These are phyloP conservation scores for Suillus discolor DNA, from an alignment of 768 basidiomycete species.

Conservation along the genomic window DNA sequence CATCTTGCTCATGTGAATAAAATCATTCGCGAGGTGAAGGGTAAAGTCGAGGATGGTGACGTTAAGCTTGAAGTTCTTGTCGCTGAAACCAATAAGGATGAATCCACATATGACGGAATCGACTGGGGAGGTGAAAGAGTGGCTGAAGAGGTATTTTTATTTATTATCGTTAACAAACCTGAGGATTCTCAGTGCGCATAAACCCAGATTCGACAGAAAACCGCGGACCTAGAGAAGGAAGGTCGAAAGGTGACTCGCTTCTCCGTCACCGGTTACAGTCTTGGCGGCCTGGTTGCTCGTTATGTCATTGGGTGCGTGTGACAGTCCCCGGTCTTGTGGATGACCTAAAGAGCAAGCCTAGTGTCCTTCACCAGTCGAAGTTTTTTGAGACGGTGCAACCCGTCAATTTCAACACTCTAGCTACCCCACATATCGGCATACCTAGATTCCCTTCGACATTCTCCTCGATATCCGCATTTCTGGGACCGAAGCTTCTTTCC, in stretches of 20 bases:
- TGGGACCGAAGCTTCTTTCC: slow-evolving; percentile 74
- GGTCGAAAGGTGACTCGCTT: slow-evolving; percentile 66
- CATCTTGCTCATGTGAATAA: slow-evolving; percentile 64
- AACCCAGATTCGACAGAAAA: slow-evolving; percentile 55
- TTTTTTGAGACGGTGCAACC: slow-evolving; percentile 76
- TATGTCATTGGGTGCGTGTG: slow-evolving; percentile 67
- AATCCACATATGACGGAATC: slow-evolving; percentile 79
- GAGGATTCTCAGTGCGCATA: slow-evolving; percentile 9
- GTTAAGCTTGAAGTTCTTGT: slow-evolving; percentile 56
- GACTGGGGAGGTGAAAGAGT: slow-evolving; percentile 86
- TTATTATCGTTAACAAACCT: not conserved
- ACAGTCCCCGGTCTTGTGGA: slow-evolving; percentile 2
- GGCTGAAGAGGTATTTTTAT: slow-evolving; percentile 64
- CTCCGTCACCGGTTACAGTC: slow-evolving; percentile 75
- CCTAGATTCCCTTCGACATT: slow-evolving; percentile 62
- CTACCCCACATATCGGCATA: slow-evolving; percentile 83
- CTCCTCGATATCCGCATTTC: slow-evolving; percentile 49
- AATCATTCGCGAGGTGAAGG: slow-evolving; percentile 49
- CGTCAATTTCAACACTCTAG: slow-evolving; percentile 81
- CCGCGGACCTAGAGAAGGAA: slow-evolving; percentile 51
- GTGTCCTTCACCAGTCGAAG: slow-evolving; percentile 62
- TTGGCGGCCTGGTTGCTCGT: slow-evolving; percentile 83
- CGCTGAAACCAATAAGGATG: slow-evolving; percentile 64
- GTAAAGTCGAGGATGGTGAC: slow-evolving; percentile 29
- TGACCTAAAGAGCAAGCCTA: slow-evolving; percentile 25